Base-by-base conservation (phyloP, 305 asterid species). In the Plantago lanceolata region DNA sequence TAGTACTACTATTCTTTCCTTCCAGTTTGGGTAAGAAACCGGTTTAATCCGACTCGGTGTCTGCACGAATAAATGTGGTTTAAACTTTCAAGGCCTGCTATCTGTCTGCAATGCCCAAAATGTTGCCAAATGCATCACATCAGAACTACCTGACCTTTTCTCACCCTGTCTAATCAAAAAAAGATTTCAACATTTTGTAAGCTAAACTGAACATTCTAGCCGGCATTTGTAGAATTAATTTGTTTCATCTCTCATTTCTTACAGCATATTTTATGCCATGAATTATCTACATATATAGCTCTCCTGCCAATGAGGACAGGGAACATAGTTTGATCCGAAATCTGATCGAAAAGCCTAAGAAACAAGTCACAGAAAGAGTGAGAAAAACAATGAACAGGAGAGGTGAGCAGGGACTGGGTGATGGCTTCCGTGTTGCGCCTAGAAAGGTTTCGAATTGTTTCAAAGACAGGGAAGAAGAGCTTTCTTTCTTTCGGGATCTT, bases 401-500 rank as follows among this genome's bases (percentile, higher is more conserved):
- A 68, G 72, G 47, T 21, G 63, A 47, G 20, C 53, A 64, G 21
- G 64, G 21, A 26, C 8, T 6, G 15, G 49, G 60, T 0, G 66
- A 48, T 31, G 57, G 73, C 13, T 52, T 66, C 12, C 19, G 53
- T 1, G 40, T 33, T 11, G 59, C 66, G 14, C 59, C 65, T 28
- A 29, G 66, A 43, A 71, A 70, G 70, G 31, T 69, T 17, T 79
- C 78, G 3, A 64, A 76, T 21, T 73, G 63, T 63, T 70, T 67
- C 64, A 82, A 78, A 64, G 89, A 81, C 40, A 71, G 70, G 65
- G 96, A 85, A 12, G 96, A 88, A 73, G 91, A 84, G 72, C 90
- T 85, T 33, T 61, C 84, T 18, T 65, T 85, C 70, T 88, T 88
- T 17, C 78, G 84, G 11, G 86, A 88, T 57, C 69, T 88, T 71